Evolutionary conservation across 495 filamentous ascomycete species (phyloP).

Genomic region (Penicillium cosmopolitanum): DNA sequence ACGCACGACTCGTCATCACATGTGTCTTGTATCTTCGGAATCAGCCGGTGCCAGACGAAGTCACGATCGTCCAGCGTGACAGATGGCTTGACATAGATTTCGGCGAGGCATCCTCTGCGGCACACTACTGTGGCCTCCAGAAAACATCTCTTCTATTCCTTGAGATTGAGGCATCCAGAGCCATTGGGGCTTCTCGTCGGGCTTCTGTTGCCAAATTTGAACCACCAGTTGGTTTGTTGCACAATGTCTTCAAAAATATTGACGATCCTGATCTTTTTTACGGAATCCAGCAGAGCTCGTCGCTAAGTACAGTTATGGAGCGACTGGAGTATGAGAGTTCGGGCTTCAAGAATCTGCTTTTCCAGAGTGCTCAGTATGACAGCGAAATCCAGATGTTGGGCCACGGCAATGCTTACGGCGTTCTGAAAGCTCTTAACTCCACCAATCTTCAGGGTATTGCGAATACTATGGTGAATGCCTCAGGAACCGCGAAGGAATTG

Average conservation of each 20-base stretch:
- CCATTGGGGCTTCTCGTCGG: constrained; percentile 61
- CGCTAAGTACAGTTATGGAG: constrained; percentile 73
- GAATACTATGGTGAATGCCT: constrained; percentile 45
- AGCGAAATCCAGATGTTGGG: constrained; percentile 69
- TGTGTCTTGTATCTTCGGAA: constrained; percentile 87
- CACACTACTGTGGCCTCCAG: constrained; percentile 80
- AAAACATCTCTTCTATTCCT: constrained; percentile 84
- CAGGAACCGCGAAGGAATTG: constrained; percentile 31
- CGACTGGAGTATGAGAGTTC: constrained; percentile 90
- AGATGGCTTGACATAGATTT: constrained; percentile 87
- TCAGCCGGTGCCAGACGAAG: constrained; percentile 73
- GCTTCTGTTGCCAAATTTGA: constrained; percentile 63
- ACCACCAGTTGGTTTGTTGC: constrained; percentile 67
- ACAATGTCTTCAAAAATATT: constrained; percentile 83
- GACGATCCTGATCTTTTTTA: constrained; percentile 97
- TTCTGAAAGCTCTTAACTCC: constrained; percentile 49
- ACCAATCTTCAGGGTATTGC: constrained; percentile 53
- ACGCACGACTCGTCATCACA: constrained; percentile 68
- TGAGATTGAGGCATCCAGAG: constrained; percentile 67
- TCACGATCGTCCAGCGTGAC: constrained; percentile 74
- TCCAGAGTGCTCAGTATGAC: constrained; percentile 90
- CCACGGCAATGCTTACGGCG: constrained; percentile 46
- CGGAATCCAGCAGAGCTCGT: constrained; percentile 80
- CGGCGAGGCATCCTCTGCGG: constrained; percentile 70
- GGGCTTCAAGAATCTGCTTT: constrained; percentile 84